Evolutionary conservation across 306 rosid genomes (phyloP).

Genomic region (Hylodesmum podocarpum): DNA sequence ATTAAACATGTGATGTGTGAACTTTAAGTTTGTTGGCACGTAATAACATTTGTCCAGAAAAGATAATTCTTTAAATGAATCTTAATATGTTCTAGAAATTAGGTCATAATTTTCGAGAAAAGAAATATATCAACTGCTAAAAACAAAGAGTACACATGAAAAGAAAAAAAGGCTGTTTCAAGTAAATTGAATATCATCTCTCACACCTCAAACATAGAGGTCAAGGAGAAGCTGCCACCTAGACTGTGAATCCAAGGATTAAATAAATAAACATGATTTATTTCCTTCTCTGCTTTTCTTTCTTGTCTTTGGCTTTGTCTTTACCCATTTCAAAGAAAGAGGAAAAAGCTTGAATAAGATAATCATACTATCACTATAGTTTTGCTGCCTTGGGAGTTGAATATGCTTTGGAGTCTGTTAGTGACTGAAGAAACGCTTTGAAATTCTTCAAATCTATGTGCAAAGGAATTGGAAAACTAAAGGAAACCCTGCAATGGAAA

Average conservation of each 20-base stretch:
- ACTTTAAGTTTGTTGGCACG: too few relatives aligned
- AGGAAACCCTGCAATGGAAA: slow-evolving; percentile 17
- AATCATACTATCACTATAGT: slow-evolving; percentile 11
- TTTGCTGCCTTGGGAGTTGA: slow-evolving; percentile 42
- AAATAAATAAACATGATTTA: slow-evolving; percentile 1
- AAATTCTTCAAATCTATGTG: slow-evolving; percentile 8
- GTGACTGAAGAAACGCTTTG: slow-evolving; percentile 25
- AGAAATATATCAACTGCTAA: not conserved
- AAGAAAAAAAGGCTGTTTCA: not conserved
- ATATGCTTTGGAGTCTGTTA: not conserved
- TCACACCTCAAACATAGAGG: slow-evolving; percentile 10
- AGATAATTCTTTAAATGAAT: not conserved
- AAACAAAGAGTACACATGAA: not conserved
- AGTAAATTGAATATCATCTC: not conserved
- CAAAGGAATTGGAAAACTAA: slow-evolving; percentile 16
- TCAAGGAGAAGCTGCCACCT: slow-evolving; percentile 20
- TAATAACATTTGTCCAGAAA: too few relatives aligned
- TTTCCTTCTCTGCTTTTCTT: slow-evolving; percentile 4
- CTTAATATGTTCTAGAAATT: not conserved
- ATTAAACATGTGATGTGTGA: not conserved
- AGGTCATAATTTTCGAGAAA: not conserved
- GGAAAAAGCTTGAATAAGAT: slow-evolving; percentile 18
- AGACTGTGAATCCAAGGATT: not conserved
- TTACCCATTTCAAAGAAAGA: slow-evolving; percentile 16
- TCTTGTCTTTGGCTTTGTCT: slow-evolving; percentile 34